These are phyloP conservation scores for Pulveroboletus sp. DNA, from an alignment of 768 basidiomycete genomes.

Conservation along the genomic window DNA sequence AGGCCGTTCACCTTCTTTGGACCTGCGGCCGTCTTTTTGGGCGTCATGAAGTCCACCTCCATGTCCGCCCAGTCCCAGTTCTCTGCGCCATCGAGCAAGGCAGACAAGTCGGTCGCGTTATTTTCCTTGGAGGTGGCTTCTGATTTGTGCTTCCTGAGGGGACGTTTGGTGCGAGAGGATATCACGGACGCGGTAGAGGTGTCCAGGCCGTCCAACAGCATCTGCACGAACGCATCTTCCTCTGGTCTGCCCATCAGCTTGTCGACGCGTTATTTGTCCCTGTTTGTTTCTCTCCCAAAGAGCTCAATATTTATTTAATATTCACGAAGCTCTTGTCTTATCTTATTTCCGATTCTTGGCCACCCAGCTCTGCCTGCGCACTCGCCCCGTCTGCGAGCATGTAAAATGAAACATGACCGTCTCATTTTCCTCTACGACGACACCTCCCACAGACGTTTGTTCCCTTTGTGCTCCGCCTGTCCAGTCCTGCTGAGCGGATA, in stretches of 20 bases:
- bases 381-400: too few relatives aligned
- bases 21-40: conserved; percentile 40
- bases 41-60: conserved; percentile 45
- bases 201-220: conserved; percentile 48
- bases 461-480: not conserved
- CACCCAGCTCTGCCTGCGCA: too few relatives aligned
- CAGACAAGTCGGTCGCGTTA: conserved; percentile 34
- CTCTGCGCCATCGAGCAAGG: conserved; percentile 61
- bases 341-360: conserved; percentile 3
- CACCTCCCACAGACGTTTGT: too few relatives aligned
- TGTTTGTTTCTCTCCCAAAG: conserved; percentile 1
- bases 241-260: conserved; percentile 40
- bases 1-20: conserved; percentile 14
- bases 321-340: conserved; percentile 8
- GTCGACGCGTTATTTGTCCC: conserved; percentile 24
- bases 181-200: conserved; percentile 41
- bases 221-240: conserved; percentile 57
- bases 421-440: too few relatives aligned
- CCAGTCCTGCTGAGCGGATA: not conserved
- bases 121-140: conserved; percentile 8
- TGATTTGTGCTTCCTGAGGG: conserved; percentile 21
- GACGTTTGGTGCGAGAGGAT: conserved; percentile 24
- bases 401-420: too few relatives aligned
- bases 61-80: conserved; percentile 66
- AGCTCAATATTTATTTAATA: not conserved